A percentile compares a stretch with the other conserved stretches of the same genome.
phyloP scores from a whole-genome alignment of 306 rosid genomes.

The Prunus persica region DNA sequence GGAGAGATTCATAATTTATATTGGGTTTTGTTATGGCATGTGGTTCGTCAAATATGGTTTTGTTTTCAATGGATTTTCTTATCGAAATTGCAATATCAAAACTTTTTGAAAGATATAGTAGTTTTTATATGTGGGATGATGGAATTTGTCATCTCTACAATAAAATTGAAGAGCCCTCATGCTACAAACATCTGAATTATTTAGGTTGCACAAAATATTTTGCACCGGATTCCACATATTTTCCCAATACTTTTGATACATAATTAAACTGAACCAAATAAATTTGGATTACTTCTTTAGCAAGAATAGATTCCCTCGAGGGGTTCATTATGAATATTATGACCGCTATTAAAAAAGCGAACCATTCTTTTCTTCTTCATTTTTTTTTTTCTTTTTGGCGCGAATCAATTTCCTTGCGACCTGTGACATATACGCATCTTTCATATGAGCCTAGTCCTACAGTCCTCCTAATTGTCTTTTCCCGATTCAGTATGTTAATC shows the following conservation, averaged over 20 bases:
- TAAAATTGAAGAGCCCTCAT: background rate
- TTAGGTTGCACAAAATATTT: too few relatives aligned
- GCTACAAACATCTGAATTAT: too few relatives aligned
- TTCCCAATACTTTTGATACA: background rate
- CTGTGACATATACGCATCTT: background rate
- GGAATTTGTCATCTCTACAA: background rate
- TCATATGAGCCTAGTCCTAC: slow-evolving; percentile 9
- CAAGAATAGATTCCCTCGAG: background rate
- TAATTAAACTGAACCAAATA: background rate
- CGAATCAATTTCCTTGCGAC: background rate
- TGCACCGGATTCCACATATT: background rate
- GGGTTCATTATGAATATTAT: background rate
- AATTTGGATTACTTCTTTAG: background rate
- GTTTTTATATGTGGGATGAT: too few relatives aligned
- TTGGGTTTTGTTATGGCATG: too few relatives aligned
- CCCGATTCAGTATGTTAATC: background rate
- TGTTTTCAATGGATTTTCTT: too few relatives aligned
- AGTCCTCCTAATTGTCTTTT: slow-evolving; percentile 7
- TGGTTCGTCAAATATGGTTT: too few relatives aligned
- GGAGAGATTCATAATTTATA: too few relatives aligned
- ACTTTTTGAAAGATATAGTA: too few relatives aligned
- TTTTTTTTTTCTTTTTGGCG: background rate
- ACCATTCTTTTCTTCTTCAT: background rate
- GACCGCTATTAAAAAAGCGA: background rate
- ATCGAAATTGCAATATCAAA: too few relatives aligned